A percentile compares a stretch with the other conserved stretches of the same genome.
Conservation (phyloP, 1,284 basidiomycete species). For the Sporisorium sorghi region DNA sequence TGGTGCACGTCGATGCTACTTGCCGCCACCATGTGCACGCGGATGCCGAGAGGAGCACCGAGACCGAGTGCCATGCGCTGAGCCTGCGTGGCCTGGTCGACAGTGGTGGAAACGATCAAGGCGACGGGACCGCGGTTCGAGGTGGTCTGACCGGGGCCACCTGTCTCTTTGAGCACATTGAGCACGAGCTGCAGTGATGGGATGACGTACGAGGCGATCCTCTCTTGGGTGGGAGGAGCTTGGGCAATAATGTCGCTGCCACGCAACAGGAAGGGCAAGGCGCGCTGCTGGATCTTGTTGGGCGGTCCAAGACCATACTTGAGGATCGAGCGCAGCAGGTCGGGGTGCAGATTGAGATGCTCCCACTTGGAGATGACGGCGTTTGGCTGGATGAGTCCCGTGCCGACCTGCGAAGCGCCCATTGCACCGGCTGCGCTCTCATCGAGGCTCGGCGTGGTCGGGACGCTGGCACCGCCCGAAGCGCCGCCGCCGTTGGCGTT, state of each 20-base stretch:
- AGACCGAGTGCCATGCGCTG: conserved; percentile 96
- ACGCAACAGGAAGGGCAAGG: conserved; percentile 91
- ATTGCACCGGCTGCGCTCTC: conserved; percentile 9
- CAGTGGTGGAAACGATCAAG: conserved; percentile 90
- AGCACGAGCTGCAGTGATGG: conserved; percentile 62
- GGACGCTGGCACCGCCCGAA: conserved; percentile 8
- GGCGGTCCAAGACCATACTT: conserved; percentile 98
- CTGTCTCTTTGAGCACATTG: conserved; percentile 52
- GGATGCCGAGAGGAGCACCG: conserved; percentile 76
- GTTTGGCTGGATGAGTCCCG: conserved; percentile 80
- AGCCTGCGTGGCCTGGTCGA: conserved; percentile 97
- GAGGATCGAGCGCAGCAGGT: conserved; percentile 85
- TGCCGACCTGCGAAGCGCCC: conserved; percentile 22
- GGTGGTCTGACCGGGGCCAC: conserved; percentile 32
- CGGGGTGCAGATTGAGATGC: conserved; percentile 84
- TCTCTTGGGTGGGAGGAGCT: conserved; percentile 96
- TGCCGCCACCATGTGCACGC: conserved; percentile 60
- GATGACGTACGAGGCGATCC: conserved; percentile 86
- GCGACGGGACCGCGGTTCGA: conserved; percentile 72
- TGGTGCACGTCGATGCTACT: conserved; percentile 51
- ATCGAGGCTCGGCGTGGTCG: conserved; percentile 29
- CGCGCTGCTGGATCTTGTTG: conserved; percentile 97
- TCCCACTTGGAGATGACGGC: conserved; percentile 95
- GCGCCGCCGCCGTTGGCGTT: background rate
- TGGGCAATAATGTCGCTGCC: conserved; percentile 97